Base-by-base conservation (phyloP, 2,329 filamentous ascomycete species). In the Emydomyces testavorans region DNA sequence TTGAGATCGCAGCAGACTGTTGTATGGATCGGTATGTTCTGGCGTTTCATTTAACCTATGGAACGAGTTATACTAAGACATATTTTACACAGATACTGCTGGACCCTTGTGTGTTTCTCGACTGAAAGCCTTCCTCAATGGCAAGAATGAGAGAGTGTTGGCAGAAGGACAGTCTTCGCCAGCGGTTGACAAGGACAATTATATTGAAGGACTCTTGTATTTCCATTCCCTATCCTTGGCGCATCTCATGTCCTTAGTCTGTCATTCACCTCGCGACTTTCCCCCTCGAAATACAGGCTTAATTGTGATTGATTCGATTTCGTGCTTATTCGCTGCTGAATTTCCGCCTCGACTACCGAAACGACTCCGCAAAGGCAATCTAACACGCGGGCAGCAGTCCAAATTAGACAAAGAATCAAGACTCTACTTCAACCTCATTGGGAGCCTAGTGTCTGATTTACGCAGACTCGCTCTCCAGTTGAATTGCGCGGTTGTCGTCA, bases 271-370 rank as follows among this genome's bases (percentile, higher is more conserved):
- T 1, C 59, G 72, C 1, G 65, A 67, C 7, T 80, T 85, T 51
- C 76, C 88, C 41, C 78, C 83, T 1, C 50, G 63, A 20, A 70
- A 72, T 24, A 82, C 83, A 8, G 74, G 76, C 20, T 70, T 95
- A 1, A 65, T 95, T 31, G 71, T 95, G 10, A 70, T 95, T 53
- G 87, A 93, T 62, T 82, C 82, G 2, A 67, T 93, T 16, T 88
- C 88, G 5, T 79, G 80, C 6, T 71, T 92, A 21, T 73, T 95
- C 50, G 84, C 85, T 55, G 77, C 80, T 46, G 80, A 86, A 26
- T 87, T 93, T 51, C 85, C 85, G 15, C 80, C 13, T 55, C 61
- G 51, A 64, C 66, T 49, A 52, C 61, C 18, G 59, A 50, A 71
- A 73, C 43, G 59, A 45, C 60, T n/a, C 62, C 64, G 47, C 62